A percentile compares a stretch with the other conserved stretches of the same genome.
Evolutionary conservation across 2,329 filamentous ascomycete species (phyloP).

Genomic region (Fusarium pseudograminearum): DNA sequence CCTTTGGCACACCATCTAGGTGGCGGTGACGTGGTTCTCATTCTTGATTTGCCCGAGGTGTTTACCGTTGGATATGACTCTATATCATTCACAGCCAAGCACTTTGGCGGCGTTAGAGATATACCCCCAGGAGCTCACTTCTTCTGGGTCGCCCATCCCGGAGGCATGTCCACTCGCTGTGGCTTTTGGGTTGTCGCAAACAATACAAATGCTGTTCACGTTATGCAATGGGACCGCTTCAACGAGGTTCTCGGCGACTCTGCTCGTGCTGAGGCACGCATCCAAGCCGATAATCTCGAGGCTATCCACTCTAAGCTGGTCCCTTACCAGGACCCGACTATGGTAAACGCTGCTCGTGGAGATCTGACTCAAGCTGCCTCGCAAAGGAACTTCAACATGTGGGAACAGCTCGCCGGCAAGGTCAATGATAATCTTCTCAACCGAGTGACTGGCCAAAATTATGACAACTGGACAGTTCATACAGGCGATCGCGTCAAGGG

Average conservation of each 20-base stretch:
- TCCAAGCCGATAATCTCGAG: constrained; percentile 58
- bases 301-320: constrained; percentile 57
- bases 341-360: constrained; percentile 33
- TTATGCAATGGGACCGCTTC: constrained; percentile 68
- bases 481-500: constrained; percentile 65
- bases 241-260: constrained; percentile 67
- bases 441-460: constrained; percentile 59
- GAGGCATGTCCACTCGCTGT: constrained; percentile 61
- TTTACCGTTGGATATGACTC: constrained; percentile 68
- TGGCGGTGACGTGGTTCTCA: constrained; percentile 64
- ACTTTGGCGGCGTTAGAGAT: constrained; percentile 66
- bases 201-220: constrained; percentile 53
- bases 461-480: constrained; percentile 63
- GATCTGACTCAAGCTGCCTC: constrained; percentile 36
- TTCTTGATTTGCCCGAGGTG: constrained; percentile 63
- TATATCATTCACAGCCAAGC: constrained; percentile 59
- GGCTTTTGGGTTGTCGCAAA: constrained; percentile 68
- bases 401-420: constrained; percentile 63
- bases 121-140: constrained; percentile 69
- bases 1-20: constrained; percentile 48
- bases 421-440: constrained; percentile 61
- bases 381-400: constrained; percentile 56
- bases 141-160: constrained; percentile 67
- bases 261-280: constrained; percentile 58
- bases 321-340: constrained; percentile 57